These are phyloP conservation scores for Chlorencoelia australis DNA, from an alignment of 2,329 filamentous ascomycete genomes.

Conservation along the genomic window DNA sequence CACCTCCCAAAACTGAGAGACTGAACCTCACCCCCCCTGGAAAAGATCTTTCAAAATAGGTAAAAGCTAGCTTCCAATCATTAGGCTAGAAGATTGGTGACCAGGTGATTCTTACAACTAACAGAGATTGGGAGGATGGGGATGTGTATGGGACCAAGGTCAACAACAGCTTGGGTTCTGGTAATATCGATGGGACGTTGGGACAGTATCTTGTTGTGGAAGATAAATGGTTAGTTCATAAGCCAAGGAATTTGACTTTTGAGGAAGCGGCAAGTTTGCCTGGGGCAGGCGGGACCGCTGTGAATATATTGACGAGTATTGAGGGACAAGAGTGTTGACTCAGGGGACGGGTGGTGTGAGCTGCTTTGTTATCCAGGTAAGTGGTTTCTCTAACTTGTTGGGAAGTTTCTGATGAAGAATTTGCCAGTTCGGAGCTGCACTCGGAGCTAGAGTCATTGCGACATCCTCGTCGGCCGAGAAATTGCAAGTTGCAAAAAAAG, in stretches of 20 bases:
- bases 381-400: not conserved
- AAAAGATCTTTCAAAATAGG: no score
- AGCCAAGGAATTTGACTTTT: constrained; percentile 44
- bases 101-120: constrained; percentile 56
- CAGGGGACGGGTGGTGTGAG: constrained; percentile 45
- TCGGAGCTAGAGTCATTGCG: constrained; percentile 30
- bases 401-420: not conserved
- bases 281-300: constrained; percentile 50
- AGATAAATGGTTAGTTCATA: constrained; percentile 40
- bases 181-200: constrained; percentile 42
- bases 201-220: constrained; percentile 49
- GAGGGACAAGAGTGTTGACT: constrained; percentile 36
- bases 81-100: no score
- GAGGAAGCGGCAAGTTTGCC: constrained; percentile 50
- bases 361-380: constrained; percentile 28
- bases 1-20: no score
- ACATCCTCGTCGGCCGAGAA: constrained; percentile 13
- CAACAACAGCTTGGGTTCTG: constrained; percentile 45
- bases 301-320: constrained; percentile 40
- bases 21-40: no score
- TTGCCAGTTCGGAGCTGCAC: constrained; percentile 21
- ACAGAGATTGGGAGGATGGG: constrained; percentile 33
- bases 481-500: constrained; percentile 29
- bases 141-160: constrained; percentile 1
- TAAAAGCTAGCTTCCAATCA: no score